Base-by-base conservation (phyloP, 441 rosid genomes). In the Euphorbia corollata region DNA sequence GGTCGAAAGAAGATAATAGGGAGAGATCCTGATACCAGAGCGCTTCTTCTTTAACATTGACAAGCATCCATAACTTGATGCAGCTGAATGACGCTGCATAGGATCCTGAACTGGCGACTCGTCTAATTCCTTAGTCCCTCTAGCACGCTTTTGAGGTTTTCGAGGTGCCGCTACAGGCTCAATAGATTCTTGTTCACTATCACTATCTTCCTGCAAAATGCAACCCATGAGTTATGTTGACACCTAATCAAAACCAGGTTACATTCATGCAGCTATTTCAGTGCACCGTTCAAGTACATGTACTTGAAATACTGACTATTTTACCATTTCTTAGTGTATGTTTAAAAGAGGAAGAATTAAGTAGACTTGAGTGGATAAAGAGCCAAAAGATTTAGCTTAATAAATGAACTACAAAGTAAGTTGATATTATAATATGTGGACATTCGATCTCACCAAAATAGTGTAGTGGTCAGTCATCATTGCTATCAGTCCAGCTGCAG, bases 381-480 rank as follows among this genome's bases (percentile, higher is more conserved):
- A 34, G 63, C 38, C 8, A 8, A 8, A 39, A 13, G 34, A 34
- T 19, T 51, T 59, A 19, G 20, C 16, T 50, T 18, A 51, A 18
- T 72, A 38, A 10, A 62, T 51, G 30, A 24, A 39, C 34, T 15
- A 47, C 39, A 38, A 61, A 63, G 15, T 63, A 56, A 47, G 23
- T 56, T 55, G 55, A 22, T 11, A 18, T 2, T 18, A n/a, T 43
- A 56, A 43, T 43, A 54, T 22, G 18, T 30, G 27, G 36, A 61
- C 16, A 67, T 16, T 15, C 32, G 59, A 11, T 27, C 73, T 64
- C 82, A 96, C 99, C 84, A 88, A 68, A 79, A 86, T 86, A 73
- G 81, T 85, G 83, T 93, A 93, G 78, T 96, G 99, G 79, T 93
- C 98, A 2, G 97, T 91, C 99, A 96, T 93, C 99, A 93, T 93